These are phyloP conservation scores for Rhizoctonia solani DNA, from an alignment of 1,284 basidiomycete genomes.

Conservation along the genomic window DNA sequence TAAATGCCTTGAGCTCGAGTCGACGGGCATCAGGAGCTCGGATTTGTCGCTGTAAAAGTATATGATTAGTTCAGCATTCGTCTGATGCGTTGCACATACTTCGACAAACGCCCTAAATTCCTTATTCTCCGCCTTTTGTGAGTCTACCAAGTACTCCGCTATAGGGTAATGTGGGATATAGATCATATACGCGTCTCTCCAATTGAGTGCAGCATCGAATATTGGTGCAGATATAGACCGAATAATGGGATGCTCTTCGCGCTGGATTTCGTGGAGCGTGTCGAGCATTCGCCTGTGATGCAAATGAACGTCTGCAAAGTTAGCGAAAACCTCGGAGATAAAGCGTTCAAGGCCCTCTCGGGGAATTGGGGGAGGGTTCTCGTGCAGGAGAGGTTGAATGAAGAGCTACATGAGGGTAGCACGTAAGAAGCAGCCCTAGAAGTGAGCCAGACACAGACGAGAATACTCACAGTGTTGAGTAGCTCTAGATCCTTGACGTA, in stretches of 20 bases:
- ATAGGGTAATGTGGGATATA: constrained; percentile 95
- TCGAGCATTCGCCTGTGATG: constrained; percentile 78
- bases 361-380: constrained; percentile 78
- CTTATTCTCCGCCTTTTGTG: constrained; percentile 80
- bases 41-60: constrained; percentile 57
- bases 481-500: constrained; percentile 93
- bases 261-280: constrained; percentile 81
- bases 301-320: constrained; percentile 77
- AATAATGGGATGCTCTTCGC: constrained; percentile 86
- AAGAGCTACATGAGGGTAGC: constrained; percentile 46
- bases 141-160: constrained; percentile 87
- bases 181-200: constrained; percentile 89
- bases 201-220: constrained; percentile 87
- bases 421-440: background rate
- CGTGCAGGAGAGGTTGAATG: constrained; percentile 70
- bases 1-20: constrained; percentile 85
- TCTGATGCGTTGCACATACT: constrained; percentile 49
- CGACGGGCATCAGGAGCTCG: constrained; percentile 73
- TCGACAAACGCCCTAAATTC: constrained; percentile 84
- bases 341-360: constrained; percentile 75
- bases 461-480: constrained; percentile 74
- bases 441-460: constrained; percentile 39
- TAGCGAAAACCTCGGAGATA: constrained; percentile 90
- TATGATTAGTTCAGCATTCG: background rate
- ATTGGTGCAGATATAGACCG: constrained; percentile 84